Base-by-base conservation (phyloP, 2,329 filamentous ascomycete species). In the Cladosporium oxysporum region DNA sequence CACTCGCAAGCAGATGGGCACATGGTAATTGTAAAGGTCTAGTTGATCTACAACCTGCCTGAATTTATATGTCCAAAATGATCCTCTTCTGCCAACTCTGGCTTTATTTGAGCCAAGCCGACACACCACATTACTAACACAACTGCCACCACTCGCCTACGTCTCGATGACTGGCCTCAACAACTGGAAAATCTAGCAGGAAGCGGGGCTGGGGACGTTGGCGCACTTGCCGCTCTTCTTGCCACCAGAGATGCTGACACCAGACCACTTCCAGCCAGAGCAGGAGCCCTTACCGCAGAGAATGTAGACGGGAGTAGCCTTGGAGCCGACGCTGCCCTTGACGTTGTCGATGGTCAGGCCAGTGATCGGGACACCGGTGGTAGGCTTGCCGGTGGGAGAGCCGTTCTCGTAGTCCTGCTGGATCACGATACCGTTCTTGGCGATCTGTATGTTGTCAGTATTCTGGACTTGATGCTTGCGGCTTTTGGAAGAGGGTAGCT, bases 331-430 rank as follows among this genome's bases (percentile, higher is more conserved):
- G 4, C 77, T 76, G 31, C 83, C 83, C 2, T 71, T 78, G 66
- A 85, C 77, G 64, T 78, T 74, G 55, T 77, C 73, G 58, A 85
- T 72, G 1, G 77, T 80, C 7, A 86, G 69, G 8, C 78, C 80
- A 10, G 83, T 85, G 73, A 86, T 85, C n/a, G 83, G 83, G n/a
- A 86, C 82, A 41, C 83, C 83, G 33, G 55, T 62, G 47, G 68
- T 70, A 18, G 66, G 66, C 41, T 58, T 71, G 31, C 66, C 68
- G 8, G 77, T 80, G 4, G 80, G 78, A 50, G 79, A 79, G 58
- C 81, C 81, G 67, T 83, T 83, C 70, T 81, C 76, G 70, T 87
- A 87, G 73, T 87, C 84, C 77, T 88, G 86, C 74, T 87, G 78
- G 66, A 88, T 82, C 60, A 87, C 79, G 66, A 88, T 83, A 53